These are phyloP conservation scores for Aureobasidium sp. DNA, from an alignment of 2,329 filamentous ascomycete species.

Conservation along the genomic window DNA sequence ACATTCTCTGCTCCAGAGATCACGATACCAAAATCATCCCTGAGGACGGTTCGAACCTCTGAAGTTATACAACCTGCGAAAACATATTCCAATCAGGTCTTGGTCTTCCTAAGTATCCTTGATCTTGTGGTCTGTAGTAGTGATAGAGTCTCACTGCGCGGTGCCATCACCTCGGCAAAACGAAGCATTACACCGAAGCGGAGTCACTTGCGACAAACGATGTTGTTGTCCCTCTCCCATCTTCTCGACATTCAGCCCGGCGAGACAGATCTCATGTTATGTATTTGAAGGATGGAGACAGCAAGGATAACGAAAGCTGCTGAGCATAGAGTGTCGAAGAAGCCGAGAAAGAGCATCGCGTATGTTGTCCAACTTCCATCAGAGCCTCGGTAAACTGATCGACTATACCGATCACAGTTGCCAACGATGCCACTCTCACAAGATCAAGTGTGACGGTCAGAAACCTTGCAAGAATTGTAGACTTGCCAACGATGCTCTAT, in stretches of 20 bases:
- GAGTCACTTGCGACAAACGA: not conserved
- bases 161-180: not conserved
- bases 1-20: too few relatives aligned
- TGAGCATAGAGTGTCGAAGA: not conserved
- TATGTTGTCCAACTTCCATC: not conserved
- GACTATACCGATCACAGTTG: conserved; percentile 1
- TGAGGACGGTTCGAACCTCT: not conserved
- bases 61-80: not conserved
- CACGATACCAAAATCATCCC: not conserved
- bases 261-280: too few relatives aligned
- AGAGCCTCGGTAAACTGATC: conserved; percentile 1
- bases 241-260: not conserved
- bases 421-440: conserved; percentile 17
- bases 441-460: conserved; percentile 29
- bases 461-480: conserved; percentile 27
- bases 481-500: conserved; percentile 17
- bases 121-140: not conserved
- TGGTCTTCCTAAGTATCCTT: not conserved
- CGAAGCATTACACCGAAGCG: not conserved
- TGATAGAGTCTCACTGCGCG: too few relatives aligned
- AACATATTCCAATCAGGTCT: not conserved
- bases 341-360: conserved; percentile 10
- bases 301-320: not conserved
- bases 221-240: not conserved
- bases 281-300: not conserved